Base-by-base conservation (phyloP, 306 rosid genomes). In the Citrullus amarus region DNA sequence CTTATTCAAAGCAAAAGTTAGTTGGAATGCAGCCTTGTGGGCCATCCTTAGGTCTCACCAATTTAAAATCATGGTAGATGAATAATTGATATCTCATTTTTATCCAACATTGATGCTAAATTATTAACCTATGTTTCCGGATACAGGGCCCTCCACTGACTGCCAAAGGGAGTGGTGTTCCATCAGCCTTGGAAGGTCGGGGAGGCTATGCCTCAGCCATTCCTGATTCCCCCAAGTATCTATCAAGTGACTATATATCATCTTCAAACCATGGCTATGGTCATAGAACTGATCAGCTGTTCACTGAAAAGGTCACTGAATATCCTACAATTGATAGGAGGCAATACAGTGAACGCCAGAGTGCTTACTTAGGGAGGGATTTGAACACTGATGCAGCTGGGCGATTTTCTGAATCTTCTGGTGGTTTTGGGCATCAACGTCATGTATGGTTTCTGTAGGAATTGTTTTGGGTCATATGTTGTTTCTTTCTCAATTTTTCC, bases 271-370 rank as follows among this genome's bases (percentile, higher is more conserved):
- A 92, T 62, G 89, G 85, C 30, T 94, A 94, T 79, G 90, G 91
- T 78, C 96, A 88, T 72, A 93, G 92, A 85, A 83, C 87, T 30
- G 96, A 88, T 76, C 97, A 86, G 38, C 75, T 92, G 85, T 95
- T 89, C 82, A 88, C 86, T n/a, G 99, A 92, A 56, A 95, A 92
- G 84, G 89, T 86, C 79, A 57, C 92, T 82, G 99, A 91, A 57
- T 95, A 92, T 84, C 81, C 97, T 82, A 88, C 82, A 51, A 75
- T 92, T 78, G 98, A 95, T 48, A 87, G 99, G 87, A 87, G 96
- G 75, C 98, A 91, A 67, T 95, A 89, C 82, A 90, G 96, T 77
- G 97, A 93, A 44, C 87, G 93, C 1, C 96, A 91, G 81, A 88
- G 93, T 86, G 87, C 88, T 34, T 92, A 89, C 54, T 30, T 90